A percentile compares a stretch with the other conserved stretches of the same genome.
These are phyloP conservation scores for Irineochytrium annulatum DNA, from an alignment of 192 early-diverging fungal genomes.

Conservation along the genomic window DNA sequence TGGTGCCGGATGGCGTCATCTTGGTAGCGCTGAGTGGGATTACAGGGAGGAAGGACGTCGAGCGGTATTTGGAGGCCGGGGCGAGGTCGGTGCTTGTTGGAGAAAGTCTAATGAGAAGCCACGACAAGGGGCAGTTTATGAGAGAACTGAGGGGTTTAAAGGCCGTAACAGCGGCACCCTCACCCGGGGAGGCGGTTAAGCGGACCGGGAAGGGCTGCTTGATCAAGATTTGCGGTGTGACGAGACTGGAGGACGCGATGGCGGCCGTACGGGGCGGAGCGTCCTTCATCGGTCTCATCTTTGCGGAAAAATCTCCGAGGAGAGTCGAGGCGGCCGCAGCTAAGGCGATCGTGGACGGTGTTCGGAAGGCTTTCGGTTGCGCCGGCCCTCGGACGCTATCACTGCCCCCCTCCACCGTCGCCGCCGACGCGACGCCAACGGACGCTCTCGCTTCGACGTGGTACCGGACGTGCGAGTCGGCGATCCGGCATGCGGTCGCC, in stretches of 20 bases:
- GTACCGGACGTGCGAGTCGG: slow-evolving; percentile 4
- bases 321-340: slow-evolving; percentile 65
- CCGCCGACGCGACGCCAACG: not conserved
- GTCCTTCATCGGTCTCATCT: slow-evolving; percentile 92
- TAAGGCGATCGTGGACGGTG: slow-evolving; percentile 65
- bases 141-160: slow-evolving; percentile 56
- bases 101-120: slow-evolving; percentile 87
- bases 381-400: slow-evolving; percentile 6
- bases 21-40: slow-evolving; percentile 93
- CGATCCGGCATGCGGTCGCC: not conserved
- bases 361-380: too few relatives aligned
- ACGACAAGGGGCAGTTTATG: slow-evolving; percentile 74
- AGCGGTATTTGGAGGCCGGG: slow-evolving; percentile 69
- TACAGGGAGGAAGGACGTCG: slow-evolving; percentile 73
- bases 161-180: too few relatives aligned
- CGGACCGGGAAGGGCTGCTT: not conserved
- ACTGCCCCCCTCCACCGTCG: not conserved
- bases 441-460: slow-evolving; percentile 11
- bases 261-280: slow-evolving; percentile 72
- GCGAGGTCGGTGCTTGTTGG: slow-evolving; percentile 86
- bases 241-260: slow-evolving; percentile 74
- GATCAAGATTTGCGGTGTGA: slow-evolving; percentile 94
- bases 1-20: slow-evolving; percentile 69
- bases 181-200: not conserved
- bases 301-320: slow-evolving; percentile 75